Evolutionary conservation across 1,284 basidiomycete species (phyloP), one percentile per base, ranked within the genome.

Genomic region (Lentinula novae-zelandiae): DNA sequence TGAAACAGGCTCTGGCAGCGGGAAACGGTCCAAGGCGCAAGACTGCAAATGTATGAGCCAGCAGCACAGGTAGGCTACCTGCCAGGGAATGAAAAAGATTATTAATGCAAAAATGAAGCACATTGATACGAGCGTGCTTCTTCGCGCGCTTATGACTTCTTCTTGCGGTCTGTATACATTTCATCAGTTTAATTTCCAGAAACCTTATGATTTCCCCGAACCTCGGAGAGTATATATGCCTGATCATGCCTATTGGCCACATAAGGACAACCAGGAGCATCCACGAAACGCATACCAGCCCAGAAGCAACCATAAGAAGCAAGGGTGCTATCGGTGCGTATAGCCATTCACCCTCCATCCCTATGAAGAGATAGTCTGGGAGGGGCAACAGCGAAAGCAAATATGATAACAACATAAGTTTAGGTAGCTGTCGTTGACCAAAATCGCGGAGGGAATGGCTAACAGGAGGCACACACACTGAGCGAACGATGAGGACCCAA

Each of bases 11-110:
- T 55, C 57, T 44, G 65, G 70, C 39, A 13, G 9, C 10, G 12
- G 12, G 5, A 31, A 49, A 20, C 34, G 57, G 12, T 73, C 70
- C 10, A 73, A 72, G 12, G 81, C 80, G 68, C 86, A 89, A 46
- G 83, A 85, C 66, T 82, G 78, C 52, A 93, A 75, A 63, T 95
- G 91, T 46, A 93, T 83, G 13, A 90, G 65, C 82, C 90, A 93
- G 64, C 88, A 86, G 39, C 91, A 86, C 13, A 96, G 81, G 71
- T 92, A 95, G 1, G 90, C 93, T 36, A 96, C 90, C 73, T 97
- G 95, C 82, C 93, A 94, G 0, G 96, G 95, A 20, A 96, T 79
- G 60, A 93, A 75, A 33, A 93, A 67, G 64, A 88, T 82, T 48
- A 95, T 86, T 12, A 89, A 75, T 10, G 83, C 63, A 50, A 88